Base-by-base conservation (phyloP, 2,329 filamentous ascomycete species). In the Apiospora saccharicola region DNA sequence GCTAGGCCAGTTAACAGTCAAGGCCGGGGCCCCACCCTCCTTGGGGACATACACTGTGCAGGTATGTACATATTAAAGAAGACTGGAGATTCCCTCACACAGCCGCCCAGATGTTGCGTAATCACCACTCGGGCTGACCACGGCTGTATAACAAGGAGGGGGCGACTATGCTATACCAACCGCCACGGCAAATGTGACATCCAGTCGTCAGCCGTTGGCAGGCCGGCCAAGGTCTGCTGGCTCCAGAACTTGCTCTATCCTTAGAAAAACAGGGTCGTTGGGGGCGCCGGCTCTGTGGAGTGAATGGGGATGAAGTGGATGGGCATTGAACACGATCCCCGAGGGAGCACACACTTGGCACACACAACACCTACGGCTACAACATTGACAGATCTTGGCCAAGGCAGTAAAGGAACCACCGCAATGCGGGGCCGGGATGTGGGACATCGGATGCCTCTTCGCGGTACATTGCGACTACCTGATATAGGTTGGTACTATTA, bases 91-190 rank as follows among this genome's bases (percentile, higher is more conserved):
- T 22, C 26, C 19, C 51, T 16, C 19, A 64, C 57, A 41, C 57
- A 41, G 57, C 57, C 57, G 57, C 57, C 57, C 57, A 41, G 57
- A 64, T 37, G 57, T 64, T 64, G 34, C 57, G 57, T 41, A 64
- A 64, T 64, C 34, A 41, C 34, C n/a, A 30, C 14, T 30, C 57
- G 57, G 57, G 57, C 34, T 64, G 34, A 64, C 34, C 57, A 64
- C 57, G 57, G 57, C 57, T 19, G 30, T 64, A 64, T 34, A 64
- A 34, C 3, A 41, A 64, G 57, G 1, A 41, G 13, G 57, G 41
- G 34, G 57, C 57, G 34, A 64, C 34, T 64, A 41, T 64, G 57
- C 19, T n/a, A n/a, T 49, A 30, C 26, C 26, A n/a, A n/a, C 10
- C 57, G 57, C 57, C 57, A 64, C 34, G 57, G 22, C 34, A n/a